Conservation (phyloP, 2,329 filamentous ascomycete genomes). For the Aspergillus awamori region DNA sequence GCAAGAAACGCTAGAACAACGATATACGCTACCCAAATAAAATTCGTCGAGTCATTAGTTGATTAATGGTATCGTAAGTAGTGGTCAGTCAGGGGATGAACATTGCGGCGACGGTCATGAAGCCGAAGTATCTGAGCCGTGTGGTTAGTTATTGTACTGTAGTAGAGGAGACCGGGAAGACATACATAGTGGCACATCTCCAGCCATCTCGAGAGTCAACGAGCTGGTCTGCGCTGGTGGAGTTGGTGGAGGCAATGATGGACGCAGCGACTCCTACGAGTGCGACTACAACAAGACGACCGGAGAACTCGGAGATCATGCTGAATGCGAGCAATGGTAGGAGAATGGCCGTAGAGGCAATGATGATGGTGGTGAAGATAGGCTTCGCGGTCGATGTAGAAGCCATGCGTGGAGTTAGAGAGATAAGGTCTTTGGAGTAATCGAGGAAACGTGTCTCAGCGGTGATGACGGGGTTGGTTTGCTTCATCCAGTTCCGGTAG, state of each 20-base stretch:
- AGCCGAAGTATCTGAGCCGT: constrained; percentile 41
- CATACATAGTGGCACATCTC: constrained; percentile 44
- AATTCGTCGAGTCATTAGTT: constrained; percentile 18
- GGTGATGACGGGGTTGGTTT: constrained; percentile 53
- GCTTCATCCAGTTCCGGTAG: constrained; percentile 59
- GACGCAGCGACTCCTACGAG: constrained; percentile 55
- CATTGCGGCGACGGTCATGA: constrained; percentile 43
- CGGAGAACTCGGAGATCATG: constrained; percentile 59
- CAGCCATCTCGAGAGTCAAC: constrained; percentile 45
- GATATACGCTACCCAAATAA: constrained; percentile 25
- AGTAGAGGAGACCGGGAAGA: neutral
- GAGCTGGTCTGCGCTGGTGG: constrained; percentile 37
- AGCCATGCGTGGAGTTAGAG: constrained; percentile 30
- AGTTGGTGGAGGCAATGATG: constrained; percentile 41
- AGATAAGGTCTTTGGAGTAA: constrained; percentile 51
- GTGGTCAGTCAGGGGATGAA: constrained; percentile 35
- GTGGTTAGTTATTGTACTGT: neutral
- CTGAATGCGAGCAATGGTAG: constrained; percentile 62
- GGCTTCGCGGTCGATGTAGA: constrained; percentile 25
- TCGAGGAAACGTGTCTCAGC: constrained; percentile 58
- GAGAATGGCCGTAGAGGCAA: constrained; percentile 56
- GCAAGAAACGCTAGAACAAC: neutral
- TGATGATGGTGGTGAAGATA: constrained; percentile 46
- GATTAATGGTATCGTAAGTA: constrained; percentile 3
- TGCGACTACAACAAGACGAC: constrained; percentile 60